Conservation (phyloP, 225 moss, liverwort and hornwort species). For the Bryoerythrophyllum caledonicum region DNA sequence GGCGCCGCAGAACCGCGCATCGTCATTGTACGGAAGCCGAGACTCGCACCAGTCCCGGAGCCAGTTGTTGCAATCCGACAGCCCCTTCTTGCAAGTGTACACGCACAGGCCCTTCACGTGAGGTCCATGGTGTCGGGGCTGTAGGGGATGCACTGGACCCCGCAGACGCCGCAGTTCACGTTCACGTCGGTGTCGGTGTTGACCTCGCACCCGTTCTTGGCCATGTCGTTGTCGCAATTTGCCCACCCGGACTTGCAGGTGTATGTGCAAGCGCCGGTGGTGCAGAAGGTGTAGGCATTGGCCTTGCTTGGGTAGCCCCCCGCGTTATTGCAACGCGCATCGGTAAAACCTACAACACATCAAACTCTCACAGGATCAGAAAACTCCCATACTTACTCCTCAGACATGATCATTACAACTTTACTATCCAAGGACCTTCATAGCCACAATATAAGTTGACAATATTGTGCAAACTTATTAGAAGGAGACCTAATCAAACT, state of each 20-base stretch:
- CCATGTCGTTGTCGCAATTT: background rate
- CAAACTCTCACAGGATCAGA: too few species aligned
- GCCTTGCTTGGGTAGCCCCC: background rate
- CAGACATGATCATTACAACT: too few species aligned
- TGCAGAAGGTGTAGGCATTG: background rate
- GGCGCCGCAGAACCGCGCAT: background rate
- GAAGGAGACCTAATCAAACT: too few species aligned
- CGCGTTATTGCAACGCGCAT: background rate
- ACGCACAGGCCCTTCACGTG: constrained; percentile 7
- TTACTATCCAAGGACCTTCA: too few species aligned
- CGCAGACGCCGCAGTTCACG: constrained; percentile 2
- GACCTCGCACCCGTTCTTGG: constrained; percentile 16
- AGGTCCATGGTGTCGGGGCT: background rate
- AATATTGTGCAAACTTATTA: too few species aligned
- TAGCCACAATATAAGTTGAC: too few species aligned
- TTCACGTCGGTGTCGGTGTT: constrained; percentile 2
- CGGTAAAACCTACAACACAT: background rate
- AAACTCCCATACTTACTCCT: too few species aligned
- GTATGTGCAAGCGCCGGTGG: background rate
- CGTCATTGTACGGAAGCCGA: background rate
- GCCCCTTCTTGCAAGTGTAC: background rate
- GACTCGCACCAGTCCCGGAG: constrained; percentile 20
- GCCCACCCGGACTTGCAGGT: constrained; percentile 6
- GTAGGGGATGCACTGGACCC: constrained; percentile 13
- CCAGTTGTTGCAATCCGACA: constrained; percentile 18